phyloP scores from a whole-genome alignment of 176 grass and related monocot genomes.

The Luzula sylvatica region DNA sequence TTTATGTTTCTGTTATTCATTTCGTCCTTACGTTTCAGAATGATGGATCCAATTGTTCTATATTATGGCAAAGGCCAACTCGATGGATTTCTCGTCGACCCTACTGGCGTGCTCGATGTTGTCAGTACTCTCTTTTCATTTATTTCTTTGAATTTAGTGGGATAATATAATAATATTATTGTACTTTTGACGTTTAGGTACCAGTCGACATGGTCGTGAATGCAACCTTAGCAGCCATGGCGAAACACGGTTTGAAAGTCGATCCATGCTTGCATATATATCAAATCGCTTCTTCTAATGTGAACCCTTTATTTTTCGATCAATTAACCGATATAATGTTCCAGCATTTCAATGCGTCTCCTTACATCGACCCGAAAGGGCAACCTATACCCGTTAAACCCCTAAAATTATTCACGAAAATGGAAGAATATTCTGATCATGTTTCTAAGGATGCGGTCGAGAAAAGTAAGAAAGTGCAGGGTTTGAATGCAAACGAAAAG shows the following conservation, averaged over 20 bases:
- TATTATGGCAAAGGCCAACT: conserved; percentile 94
- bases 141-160: no score
- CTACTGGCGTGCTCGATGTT: conserved; percentile 68
- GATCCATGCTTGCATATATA: conserved; percentile 63
- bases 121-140: conserved; percentile 29
- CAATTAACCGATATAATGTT: conserved; percentile 56
- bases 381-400: conserved; percentile 47
- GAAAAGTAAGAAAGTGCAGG: conserved; percentile 18
- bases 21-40: no score
- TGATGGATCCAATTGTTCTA: conserved; percentile 93
- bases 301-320: conserved; percentile 73
- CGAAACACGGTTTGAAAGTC: conserved; percentile 41
- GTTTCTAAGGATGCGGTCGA: conserved; percentile 50
- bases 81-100: conserved; percentile 67
- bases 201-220: conserved; percentile 97
- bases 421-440: conserved; percentile 64
- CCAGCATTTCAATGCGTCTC: conserved; percentile 54
- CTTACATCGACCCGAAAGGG: conserved; percentile 48
- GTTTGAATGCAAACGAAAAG: conserved; percentile 10
- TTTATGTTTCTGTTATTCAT: conserved; percentile 1
- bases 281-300: conserved; percentile 67
- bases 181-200: conserved; percentile 29
- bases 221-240: conserved; percentile 76
- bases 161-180: background rate
- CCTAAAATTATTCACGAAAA: conserved; percentile 52